Evolutionary conservation across 2,329 filamentous ascomycete species (phyloP), one percentile per base, ranked within the genome.

Genomic region (Fusarium nisikadoi): DNA sequence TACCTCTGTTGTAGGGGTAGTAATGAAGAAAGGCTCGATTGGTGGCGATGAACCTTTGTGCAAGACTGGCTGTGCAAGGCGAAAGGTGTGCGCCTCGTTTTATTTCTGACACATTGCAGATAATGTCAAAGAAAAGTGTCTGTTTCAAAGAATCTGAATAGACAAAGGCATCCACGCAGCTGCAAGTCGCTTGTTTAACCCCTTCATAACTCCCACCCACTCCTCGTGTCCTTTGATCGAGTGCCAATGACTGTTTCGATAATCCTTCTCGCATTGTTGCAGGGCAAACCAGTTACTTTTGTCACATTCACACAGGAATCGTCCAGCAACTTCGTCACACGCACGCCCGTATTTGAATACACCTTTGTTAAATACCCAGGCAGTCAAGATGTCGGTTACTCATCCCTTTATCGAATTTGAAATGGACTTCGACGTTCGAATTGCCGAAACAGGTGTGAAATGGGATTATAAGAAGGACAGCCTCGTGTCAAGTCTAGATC

Each of bases 91-190:
- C 27, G 49, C 33, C 41, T 53, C 33, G 23, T 49, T 67, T 60
- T 64, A 57, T 72, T 73, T 71, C 55, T 50, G 59, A 23, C 45
- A 36, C 36, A 65, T 61, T 35, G n/a, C 19, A 31, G 25, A 47
- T 53, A 46, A 17, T 20, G 27, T 60, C 53, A 66, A 73, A 72
- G 65, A 36, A 19, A 67, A 29, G 14, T 16, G 42, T 41, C 29
- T 14, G 23, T 25, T 16, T 54, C 55, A 57, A 71, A 67, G 57
- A 49, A 33, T 16, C 33, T 41, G 58, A 65, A 64, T 54, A 73
- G 45, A 64, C 46, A 73, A 73, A 63, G 70, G 17, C 49, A 17
- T 36, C 70, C 42, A 35, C 38, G 49, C 45, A 53, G 23, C 41
- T 60, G 33, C 13, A 41, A 23, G 35, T 12, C 19, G 29, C 6